Conservation (phyloP, 2,329 filamentous ascomycete species). For the Xylaria sp. region DNA sequence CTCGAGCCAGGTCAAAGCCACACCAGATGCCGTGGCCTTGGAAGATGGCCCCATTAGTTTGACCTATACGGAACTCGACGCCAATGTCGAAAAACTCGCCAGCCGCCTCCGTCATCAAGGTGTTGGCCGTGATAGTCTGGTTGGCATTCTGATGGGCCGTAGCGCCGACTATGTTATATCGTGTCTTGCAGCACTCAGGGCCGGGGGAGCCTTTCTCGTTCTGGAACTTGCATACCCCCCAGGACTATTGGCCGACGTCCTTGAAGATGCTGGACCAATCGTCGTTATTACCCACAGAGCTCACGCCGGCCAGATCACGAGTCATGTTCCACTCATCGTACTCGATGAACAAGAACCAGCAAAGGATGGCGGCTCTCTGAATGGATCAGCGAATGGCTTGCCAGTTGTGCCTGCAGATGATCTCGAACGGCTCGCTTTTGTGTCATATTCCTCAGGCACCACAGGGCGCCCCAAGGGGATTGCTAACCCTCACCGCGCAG, state of each 20-base stretch:
- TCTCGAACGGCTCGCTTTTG: constrained; percentile 78
- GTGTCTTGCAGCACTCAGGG: constrained; percentile 79
- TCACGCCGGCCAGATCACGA: constrained; percentile 73
- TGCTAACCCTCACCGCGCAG: constrained; percentile 78
- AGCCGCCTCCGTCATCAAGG: constrained; percentile 71
- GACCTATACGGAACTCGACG: constrained; percentile 78
- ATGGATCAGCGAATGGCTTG: constrained; percentile 55
- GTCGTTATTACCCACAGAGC: constrained; percentile 75
- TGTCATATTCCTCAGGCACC: constrained; percentile 83
- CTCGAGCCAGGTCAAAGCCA: constrained; percentile 71
- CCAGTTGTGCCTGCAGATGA: constrained; percentile 71
- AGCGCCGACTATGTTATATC: constrained; percentile 83
- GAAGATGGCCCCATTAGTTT: constrained; percentile 75
- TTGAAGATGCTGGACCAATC: constrained; percentile 77
- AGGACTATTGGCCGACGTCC: constrained; percentile 77
- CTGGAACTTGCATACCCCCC: constrained; percentile 83
- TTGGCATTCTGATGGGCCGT: constrained; percentile 78
- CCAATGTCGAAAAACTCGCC: constrained; percentile 72
- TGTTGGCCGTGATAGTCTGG: constrained; percentile 76
- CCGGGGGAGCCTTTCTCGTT: constrained; percentile 82
- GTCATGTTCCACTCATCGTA: constrained; percentile 69
- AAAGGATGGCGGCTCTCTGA: constrained; percentile 42
- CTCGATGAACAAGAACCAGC: constrained; percentile 62
- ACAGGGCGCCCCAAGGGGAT: constrained; percentile 83
- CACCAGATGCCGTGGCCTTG: constrained; percentile 75